Conservation (phyloP, 345 rosid genomes). For the Eucalyptus curtisii region DNA sequence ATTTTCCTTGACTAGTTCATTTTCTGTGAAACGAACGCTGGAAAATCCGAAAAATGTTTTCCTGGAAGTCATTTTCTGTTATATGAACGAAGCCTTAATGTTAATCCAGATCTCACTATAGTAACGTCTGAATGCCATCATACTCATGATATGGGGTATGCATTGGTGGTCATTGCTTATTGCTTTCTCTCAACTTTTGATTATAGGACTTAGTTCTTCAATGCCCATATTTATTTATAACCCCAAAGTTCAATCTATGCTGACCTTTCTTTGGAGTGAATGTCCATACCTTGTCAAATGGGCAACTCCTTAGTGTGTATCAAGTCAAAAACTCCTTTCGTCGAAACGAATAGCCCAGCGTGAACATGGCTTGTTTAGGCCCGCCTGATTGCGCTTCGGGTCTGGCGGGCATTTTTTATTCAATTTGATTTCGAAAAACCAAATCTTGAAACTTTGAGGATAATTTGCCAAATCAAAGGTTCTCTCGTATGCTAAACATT, state of each 20-base stretch:
- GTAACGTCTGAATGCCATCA: no score
- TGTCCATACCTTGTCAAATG: neutral
- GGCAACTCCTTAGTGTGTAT: neutral
- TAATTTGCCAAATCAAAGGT: neutral
- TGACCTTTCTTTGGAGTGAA: neutral
- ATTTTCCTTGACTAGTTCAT: no score
- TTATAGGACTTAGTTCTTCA: neutral
- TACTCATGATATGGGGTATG: neutral
- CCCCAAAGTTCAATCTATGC: neutral
- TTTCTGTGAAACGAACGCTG: no score
- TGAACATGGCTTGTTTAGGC: neutral
- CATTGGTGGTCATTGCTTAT: neutral
- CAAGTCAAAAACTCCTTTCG: neutral
- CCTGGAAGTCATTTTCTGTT: no score
- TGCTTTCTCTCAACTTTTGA: neutral
- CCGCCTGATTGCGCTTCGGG: accelerated
- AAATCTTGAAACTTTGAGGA: neutral
- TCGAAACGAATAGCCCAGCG: neutral
- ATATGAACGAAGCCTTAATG: no score
- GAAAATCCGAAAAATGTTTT: no score
- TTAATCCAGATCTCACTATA: no score
- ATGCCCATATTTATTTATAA: neutral
- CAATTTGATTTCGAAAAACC: neutral
- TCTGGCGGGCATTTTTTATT: neutral
- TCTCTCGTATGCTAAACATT: neutral